Evolutionary conservation across 2,329 filamentous ascomycete genomes (phyloP), one percentile per base, ranked within the genome.

Genomic region (Neonectria faginata): DNA sequence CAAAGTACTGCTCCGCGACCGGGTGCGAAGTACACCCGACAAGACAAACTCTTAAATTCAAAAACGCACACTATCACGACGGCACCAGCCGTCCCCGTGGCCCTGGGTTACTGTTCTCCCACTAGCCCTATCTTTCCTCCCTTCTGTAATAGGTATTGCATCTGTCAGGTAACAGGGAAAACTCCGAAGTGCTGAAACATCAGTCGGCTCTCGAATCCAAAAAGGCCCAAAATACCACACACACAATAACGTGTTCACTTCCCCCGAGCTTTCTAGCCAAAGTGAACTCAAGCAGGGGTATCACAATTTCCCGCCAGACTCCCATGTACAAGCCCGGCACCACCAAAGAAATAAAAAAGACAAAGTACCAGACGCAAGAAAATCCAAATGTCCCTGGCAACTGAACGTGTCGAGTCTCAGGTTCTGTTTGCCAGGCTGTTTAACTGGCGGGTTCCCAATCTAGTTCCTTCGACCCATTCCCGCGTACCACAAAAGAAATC

Each of bases 391-490:
- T 33, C 56, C 56, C 57, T 22, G 41, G 33, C 48, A 39, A 51
- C 39, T 29, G 14, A 50, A 39, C 42, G 36, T 45, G 25, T 39
- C 51, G 22, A 51, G 33, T 60, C 39, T 42, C 56, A 54, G 59
- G 64, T 63, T 25, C 64, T 64, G 60, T 66, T 57, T 41, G 48
- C 60, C 60, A 64, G 51, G 44, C 56, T 60, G 60, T 60, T 53
- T 45, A 48, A 56, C 61, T 64, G 61, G 61, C 39, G 53, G 3
- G 33, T 36, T 33, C 61, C 60, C 55, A 58, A 63, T 57, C 58
- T 58, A 44, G 54, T 48, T 27, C 44, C 60, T 57, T 41, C 33
- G 60, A 59, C 42, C 5, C 36, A 14, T 39, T 62, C 42, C 48
- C 16, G 29, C n/a, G 33, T 55, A 33, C 47, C 31, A 39, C 39